These are phyloP conservation scores for Mucor racemosus DNA, from an alignment of 371 early-diverging fungal species.

Conservation along the genomic window DNA sequence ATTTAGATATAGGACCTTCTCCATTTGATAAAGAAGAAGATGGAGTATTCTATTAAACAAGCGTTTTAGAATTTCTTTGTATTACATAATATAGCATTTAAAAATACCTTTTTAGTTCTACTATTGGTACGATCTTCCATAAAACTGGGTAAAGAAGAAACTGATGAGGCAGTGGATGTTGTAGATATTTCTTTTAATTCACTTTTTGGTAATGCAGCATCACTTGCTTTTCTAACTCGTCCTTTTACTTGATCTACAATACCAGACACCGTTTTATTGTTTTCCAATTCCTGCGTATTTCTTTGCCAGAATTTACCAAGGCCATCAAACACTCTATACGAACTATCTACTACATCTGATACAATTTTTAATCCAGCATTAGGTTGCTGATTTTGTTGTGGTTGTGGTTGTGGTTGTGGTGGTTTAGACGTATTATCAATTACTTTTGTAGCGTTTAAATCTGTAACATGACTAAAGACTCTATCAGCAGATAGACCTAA, in stretches of 20 bases:
- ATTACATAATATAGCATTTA: background rate
- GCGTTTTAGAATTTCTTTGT: background rate
- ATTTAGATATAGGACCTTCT: conserved; percentile 32
- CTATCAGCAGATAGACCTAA: conserved; percentile 54
- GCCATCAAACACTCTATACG: conserved; percentile 50
- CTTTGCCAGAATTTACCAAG: conserved; percentile 53
- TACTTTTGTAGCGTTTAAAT: conserved; percentile 31
- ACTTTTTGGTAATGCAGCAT: conserved; percentile 18
- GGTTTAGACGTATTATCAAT: conserved; percentile 6
- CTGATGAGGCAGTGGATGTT: background rate
- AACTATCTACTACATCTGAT: conserved; percentile 51
- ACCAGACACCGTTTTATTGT: conserved; percentile 13
- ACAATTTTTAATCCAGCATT: conserved; percentile 43
- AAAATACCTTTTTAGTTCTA: background rate
- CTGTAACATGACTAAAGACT: conserved; percentile 45
- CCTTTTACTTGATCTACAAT: conserved; percentile 26
- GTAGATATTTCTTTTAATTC: conserved; percentile 41
- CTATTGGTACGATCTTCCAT: conserved; percentile 20
- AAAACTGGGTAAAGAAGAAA: conserved; percentile 26
- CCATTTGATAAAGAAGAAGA: background rate
- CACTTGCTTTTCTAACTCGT: conserved; percentile 26
- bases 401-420: background rate
- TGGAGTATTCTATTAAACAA: background rate
- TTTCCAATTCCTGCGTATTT: conserved; percentile 24
- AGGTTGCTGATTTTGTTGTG: background rate